phyloP scores from a whole-genome alignment of 83 land plant species.

The Diphasiastrum complanatum region DNA sequence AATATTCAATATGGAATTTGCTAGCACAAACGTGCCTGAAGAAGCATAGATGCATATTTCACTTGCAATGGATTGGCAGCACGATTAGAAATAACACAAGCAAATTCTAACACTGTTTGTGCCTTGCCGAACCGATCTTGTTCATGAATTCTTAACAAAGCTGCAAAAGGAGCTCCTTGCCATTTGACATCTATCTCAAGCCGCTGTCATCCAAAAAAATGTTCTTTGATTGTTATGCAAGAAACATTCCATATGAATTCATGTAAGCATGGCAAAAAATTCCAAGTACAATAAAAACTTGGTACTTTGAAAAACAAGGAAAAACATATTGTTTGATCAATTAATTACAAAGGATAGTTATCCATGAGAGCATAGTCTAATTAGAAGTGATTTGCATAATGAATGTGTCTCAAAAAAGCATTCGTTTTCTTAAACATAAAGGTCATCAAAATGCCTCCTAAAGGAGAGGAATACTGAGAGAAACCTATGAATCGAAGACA shows the following conservation, averaged over 20 bases:
- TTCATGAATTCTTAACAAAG: slow-evolving; percentile 59
- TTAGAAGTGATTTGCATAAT: too few relatives aligned
- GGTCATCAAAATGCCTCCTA: too few relatives aligned
- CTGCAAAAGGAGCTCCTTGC: slow-evolving; percentile 76
- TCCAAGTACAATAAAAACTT: slow-evolving; percentile 75
- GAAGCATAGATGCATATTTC: slow-evolving; percentile 54
- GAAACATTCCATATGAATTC: background rate
- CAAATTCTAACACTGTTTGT: slow-evolving; percentile 44
- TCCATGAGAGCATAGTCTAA: too few relatives aligned
- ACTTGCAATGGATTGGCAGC: slow-evolving; percentile 58
- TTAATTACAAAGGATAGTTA: too few relatives aligned
- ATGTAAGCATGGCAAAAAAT: slow-evolving; percentile 26
- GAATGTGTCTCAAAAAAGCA: too few relatives aligned
- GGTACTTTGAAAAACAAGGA: too few relatives aligned
- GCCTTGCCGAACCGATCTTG: slow-evolving; percentile 30
- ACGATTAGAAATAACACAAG: slow-evolving; percentile 39
- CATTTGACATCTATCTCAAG: slow-evolving; percentile 71
- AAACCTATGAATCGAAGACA: too few relatives aligned
- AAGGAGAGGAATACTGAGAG: too few relatives aligned
- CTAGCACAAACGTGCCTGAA: slow-evolving; percentile 49
- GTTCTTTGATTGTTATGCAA: background rate
- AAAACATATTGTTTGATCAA: too few relatives aligned
- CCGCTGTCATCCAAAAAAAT: slow-evolving; percentile 33
- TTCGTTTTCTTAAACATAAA: too few relatives aligned
- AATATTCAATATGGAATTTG: background rate